Base-by-base conservation (phyloP, 2,329 filamentous ascomycete species). In the Phaeomoniella chlamydospora region DNA sequence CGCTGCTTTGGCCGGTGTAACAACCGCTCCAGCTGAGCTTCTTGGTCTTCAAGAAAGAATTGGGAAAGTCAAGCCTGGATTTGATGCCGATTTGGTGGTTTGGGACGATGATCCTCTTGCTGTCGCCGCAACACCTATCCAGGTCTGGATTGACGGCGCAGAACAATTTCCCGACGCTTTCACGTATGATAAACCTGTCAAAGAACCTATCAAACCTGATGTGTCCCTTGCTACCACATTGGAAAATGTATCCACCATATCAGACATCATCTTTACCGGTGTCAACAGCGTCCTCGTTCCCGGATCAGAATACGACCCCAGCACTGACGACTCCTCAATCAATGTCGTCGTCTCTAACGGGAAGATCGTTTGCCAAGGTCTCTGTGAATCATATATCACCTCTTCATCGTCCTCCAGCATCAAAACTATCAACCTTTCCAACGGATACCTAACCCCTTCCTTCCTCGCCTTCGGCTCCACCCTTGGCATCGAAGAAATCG, bases 51-150 rank as follows among this genome's bases (percentile, higher is more conserved):
- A 65, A 6, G 51, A 74, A 41, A 63, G 73, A 3, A 53, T 77
- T 4, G 74, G 74, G 36, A 76, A 75, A 48, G 53, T 76, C 37
- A 75, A 74, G 56, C 60, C 69, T 3, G 72, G 74, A 0, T 77
- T 67, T 33, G 73, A 77, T 40, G 73, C 71, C 31, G 73, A 77
- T 40, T 47, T 77, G 18, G 72, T 68, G 9, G 63, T 76, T 5
- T 77, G 73, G 73, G 72, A 77, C 43, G 72, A 67, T 30, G 72
- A 77, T 40, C 73, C 74, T 18, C 54, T 77, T 2, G 70, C 68
- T 30, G 64, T 74, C 0, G 73, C 73, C 1, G 72, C 73, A 1
- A 55, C 70, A 0, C 72, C 73, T 0, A 60, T 70, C 0, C 72
- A 77, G 50, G 70, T 77, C 2, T 77, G 71, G 68, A 77, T 77